A percentile compares a stretch with the other conserved stretches of the same genome.
Evolutionary conservation across 2,329 filamentous ascomycete species (phyloP).

Genomic region (Sordariomycetes sp.): DNA sequence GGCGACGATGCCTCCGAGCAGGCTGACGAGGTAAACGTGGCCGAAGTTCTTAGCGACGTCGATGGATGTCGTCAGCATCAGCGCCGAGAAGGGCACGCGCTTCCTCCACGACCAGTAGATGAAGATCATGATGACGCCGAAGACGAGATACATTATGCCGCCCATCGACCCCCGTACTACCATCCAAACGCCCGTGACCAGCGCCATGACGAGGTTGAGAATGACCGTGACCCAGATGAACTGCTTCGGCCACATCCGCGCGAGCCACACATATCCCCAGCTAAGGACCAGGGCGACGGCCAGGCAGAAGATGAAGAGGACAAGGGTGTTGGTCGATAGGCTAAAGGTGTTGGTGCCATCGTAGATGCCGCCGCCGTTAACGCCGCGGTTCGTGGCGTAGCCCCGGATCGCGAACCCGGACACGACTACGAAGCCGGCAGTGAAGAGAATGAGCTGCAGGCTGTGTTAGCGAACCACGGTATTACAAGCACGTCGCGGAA

Average conservation of each 20-base stretch:
- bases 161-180: slow-evolving; percentile 66
- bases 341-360: slow-evolving; percentile 48
- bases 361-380: slow-evolving; percentile 64
- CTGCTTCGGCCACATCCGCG: slow-evolving; percentile 69
- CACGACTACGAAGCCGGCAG: slow-evolving; percentile 62
- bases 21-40: slow-evolving; percentile 74
- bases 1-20: slow-evolving; percentile 67
- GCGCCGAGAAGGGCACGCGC: slow-evolving; percentile 77
- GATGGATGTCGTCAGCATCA: slow-evolving; percentile 80
- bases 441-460: slow-evolving; percentile 51
- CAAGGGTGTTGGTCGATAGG: slow-evolving; percentile 71
- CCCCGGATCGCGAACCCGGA: slow-evolving; percentile 64
- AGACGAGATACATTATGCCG: slow-evolving; percentile 77
- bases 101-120: slow-evolving; percentile 84
- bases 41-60: slow-evolving; percentile 75
- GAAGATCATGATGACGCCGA: slow-evolving; percentile 65
- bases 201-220: slow-evolving; percentile 68
- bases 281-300: slow-evolving; percentile 62
- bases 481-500: background rate
- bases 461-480: background rate
- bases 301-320: slow-evolving; percentile 72
- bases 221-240: slow-evolving; percentile 92
- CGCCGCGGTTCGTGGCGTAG: slow-evolving; percentile 50
- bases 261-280: slow-evolving; percentile 61
- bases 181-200: slow-evolving; percentile 84